Evolutionary conservation across 1,284 basidiomycete species (phyloP).

Genomic region (Ustilago curta): DNA sequence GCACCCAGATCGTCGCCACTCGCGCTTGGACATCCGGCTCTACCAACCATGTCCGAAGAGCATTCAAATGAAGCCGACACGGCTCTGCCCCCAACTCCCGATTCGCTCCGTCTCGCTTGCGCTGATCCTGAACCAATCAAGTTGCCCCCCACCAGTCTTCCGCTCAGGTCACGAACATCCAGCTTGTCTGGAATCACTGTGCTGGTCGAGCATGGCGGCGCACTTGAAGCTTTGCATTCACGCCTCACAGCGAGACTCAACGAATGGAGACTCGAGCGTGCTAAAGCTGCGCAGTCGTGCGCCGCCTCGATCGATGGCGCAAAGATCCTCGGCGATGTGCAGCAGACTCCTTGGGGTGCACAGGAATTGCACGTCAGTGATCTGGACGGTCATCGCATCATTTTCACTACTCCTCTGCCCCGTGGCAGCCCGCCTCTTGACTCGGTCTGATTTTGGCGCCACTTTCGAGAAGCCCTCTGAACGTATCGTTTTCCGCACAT

Average conservation of each 20-base stretch:
- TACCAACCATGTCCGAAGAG: conserved; percentile 26
- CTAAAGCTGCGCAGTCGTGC: conserved; percentile 8
- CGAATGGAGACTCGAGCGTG: conserved; percentile 29
- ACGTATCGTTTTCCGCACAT: conserved; percentile 6
- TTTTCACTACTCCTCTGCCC: conserved; percentile 38
- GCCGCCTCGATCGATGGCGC: conserved; percentile 10
- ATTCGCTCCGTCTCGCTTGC: conserved; percentile 19
- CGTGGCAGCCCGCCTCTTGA: conserved; percentile 12
- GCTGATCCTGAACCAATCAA: conserved; percentile 23
- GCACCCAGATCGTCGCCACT: background rate
- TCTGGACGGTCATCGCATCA: conserved; percentile 46
- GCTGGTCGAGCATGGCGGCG: conserved; percentile 32
- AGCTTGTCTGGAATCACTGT: conserved; percentile 24
- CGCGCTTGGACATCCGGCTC: conserved; percentile 5
- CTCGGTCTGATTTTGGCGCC: conserved; percentile 9
- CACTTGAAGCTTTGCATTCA: conserved; percentile 34
- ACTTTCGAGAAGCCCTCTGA: background rate
- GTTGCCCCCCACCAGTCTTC: conserved; percentile 16
- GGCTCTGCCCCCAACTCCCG: conserved; percentile 22
- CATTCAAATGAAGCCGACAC: background rate
- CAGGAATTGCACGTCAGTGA: conserved; percentile 51
- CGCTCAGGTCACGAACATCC: conserved; percentile 16
- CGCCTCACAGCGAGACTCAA: conserved; percentile 33
- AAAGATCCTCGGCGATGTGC: conserved; percentile 28
- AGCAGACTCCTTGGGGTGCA: conserved; percentile 42